These are phyloP conservation scores for Gamarada debralockiae DNA, from an alignment of 495 filamentous ascomycete genomes.

Conservation along the genomic window DNA sequence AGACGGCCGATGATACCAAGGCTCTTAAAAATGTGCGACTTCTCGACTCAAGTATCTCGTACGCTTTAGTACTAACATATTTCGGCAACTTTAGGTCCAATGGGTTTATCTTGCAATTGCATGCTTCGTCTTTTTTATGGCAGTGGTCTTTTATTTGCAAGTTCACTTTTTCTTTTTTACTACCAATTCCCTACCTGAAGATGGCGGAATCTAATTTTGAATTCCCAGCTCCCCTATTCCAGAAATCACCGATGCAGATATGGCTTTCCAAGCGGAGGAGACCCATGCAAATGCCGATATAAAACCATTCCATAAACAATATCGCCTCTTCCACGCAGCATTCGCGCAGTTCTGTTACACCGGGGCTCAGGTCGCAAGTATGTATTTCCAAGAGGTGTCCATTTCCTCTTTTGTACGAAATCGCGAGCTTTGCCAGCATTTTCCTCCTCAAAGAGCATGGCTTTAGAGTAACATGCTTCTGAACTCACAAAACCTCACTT, in stretches of 20 bases:
- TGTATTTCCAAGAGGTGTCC: too few relatives aligned
- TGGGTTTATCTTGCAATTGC: slow-evolving; percentile 56
- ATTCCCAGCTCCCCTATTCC: slow-evolving; percentile 46
- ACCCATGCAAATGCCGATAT: slow-evolving; percentile 31
- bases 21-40: slow-evolving; percentile 46
- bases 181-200: background rate
- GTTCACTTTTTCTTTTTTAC: background rate
- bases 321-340: slow-evolving; percentile 49
- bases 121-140: slow-evolving; percentile 49
- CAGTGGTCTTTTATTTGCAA: slow-evolving; percentile 35
- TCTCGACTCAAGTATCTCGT: too few relatives aligned
- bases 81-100: slow-evolving; percentile 22
- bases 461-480: too few relatives aligned
- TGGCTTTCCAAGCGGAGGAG: slow-evolving; percentile 46
- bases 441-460: too few relatives aligned
- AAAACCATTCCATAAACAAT: slow-evolving; percentile 47
- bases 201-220: too few relatives aligned
- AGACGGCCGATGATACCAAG: slow-evolving; percentile 34
- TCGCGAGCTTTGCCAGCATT: too few relatives aligned
- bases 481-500: too few relatives aligned
- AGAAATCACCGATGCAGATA: slow-evolving; percentile 54
- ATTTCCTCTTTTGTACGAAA: too few relatives aligned
- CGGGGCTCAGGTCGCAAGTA: slow-evolving; percentile 53
- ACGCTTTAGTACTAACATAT: too few relatives aligned
- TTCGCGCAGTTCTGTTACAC: slow-evolving; percentile 55